These are phyloP conservation scores for Mrakiaceae sp. DNA, from an alignment of 1,284 basidiomycete genomes.

Conservation along the genomic window DNA sequence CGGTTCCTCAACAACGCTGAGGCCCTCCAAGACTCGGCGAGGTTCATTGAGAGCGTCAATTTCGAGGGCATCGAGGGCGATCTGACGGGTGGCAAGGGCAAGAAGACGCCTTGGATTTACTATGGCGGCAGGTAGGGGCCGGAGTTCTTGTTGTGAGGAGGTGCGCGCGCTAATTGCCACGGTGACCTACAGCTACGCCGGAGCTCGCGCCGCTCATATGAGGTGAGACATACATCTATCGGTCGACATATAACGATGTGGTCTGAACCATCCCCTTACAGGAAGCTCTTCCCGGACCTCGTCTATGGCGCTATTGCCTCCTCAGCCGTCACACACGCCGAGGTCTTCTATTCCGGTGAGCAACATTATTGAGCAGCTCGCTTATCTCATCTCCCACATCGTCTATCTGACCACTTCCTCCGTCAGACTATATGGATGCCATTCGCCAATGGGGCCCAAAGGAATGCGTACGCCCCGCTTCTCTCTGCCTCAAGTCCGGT, in stretches of 20 bases:
- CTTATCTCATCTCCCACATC: not conserved
- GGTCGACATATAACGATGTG: not conserved
- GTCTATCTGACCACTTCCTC: constrained; percentile 18
- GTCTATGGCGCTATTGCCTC: constrained; percentile 79
- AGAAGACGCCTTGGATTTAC: constrained; percentile 74
- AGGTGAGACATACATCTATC: not conserved
- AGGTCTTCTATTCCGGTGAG: constrained; percentile 44
- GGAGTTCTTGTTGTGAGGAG: not conserved
- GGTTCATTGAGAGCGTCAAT: constrained; percentile 73
- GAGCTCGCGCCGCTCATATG: constrained; percentile 86
- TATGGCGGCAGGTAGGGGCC: constrained; percentile 53
- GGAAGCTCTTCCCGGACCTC: constrained; percentile 61
- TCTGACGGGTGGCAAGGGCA: constrained; percentile 47
- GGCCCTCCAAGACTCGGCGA: constrained; percentile 79
- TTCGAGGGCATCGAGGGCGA: constrained; percentile 60
- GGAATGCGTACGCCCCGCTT: constrained; percentile 39
- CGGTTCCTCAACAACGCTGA: constrained; percentile 81
- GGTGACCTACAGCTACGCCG: constrained; percentile 52
- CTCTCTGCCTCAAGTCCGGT: not conserved
- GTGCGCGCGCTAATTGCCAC: too few species aligned
- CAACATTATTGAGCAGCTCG: not conserved
- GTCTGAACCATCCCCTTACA: not conserved
- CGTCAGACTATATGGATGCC: constrained; percentile 62
- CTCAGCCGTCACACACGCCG: constrained; percentile 39
- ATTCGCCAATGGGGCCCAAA: constrained; percentile 64